A percentile compares a stretch with the other conserved stretches of the same genome.
Evolutionary conservation across 768 basidiomycete species (phyloP).

Genomic region (Rhizopogon rudus): DNA sequence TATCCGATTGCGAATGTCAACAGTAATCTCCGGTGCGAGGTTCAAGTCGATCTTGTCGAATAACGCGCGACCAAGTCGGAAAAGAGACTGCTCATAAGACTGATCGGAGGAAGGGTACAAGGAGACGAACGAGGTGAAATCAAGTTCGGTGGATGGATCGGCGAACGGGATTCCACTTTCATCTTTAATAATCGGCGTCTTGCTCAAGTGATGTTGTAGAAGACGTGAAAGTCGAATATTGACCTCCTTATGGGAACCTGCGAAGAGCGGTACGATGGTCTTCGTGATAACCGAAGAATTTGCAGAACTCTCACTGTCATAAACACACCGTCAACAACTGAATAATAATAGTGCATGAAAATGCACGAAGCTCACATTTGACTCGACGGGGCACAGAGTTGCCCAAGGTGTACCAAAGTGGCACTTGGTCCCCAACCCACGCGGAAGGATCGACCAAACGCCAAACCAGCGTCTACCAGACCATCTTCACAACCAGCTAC

Average conservation of each 20-base stretch:
- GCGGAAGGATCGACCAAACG: slow-evolving; percentile 82
- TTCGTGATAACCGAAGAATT: slow-evolving; percentile 58
- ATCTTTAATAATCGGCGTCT: slow-evolving; percentile 67
- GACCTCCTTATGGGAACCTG: slow-evolving; percentile 26
- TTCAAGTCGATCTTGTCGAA: slow-evolving; percentile 81
- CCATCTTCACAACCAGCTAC: slow-evolving; percentile 60
- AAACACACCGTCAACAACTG: slow-evolving; percentile 2
- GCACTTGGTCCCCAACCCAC: slow-evolving; percentile 89
- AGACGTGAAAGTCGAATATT: slow-evolving; percentile 50
- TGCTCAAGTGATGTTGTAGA: slow-evolving; percentile 70
- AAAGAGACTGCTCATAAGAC: slow-evolving; percentile 72
- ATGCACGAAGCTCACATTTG: slow-evolving; percentile 41
- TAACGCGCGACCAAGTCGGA: slow-evolving; percentile 83
- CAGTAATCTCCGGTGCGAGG: slow-evolving; percentile 46
- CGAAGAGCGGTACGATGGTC: slow-evolving; percentile 41
- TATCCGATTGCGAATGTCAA: slow-evolving; percentile 60
- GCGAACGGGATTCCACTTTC: slow-evolving; percentile 69
- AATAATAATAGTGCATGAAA: background rate
- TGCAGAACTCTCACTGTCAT: slow-evolving; percentile 45
- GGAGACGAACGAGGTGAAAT: slow-evolving; percentile 73
- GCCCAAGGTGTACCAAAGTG: slow-evolving; percentile 69
- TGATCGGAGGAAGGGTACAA: slow-evolving; percentile 69
- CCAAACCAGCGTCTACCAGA: slow-evolving; percentile 76
- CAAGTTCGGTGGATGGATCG: slow-evolving; percentile 54
- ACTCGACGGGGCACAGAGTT: slow-evolving; percentile 54